These are phyloP conservation scores for Xylaria palmicola DNA, from an alignment of 495 filamentous ascomycete species.

Conservation along the genomic window DNA sequence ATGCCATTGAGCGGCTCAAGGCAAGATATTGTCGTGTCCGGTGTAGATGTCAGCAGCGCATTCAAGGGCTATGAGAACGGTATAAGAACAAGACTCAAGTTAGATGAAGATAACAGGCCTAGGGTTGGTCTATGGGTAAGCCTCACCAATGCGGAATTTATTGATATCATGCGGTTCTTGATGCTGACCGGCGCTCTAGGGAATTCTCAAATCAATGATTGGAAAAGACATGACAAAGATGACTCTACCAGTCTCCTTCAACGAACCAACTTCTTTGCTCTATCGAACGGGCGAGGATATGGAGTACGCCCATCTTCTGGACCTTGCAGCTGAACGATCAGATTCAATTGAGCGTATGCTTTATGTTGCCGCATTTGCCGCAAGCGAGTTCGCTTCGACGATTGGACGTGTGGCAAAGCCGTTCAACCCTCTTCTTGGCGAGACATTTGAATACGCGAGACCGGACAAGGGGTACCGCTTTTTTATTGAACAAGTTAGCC, in stretches of 20 bases:
- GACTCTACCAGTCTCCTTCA: slow-evolving; percentile 97
- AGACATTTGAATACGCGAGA: slow-evolving; percentile 94
- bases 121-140: slow-evolving; percentile 95
- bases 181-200: slow-evolving; percentile 45
- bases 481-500: slow-evolving; percentile 97
- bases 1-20: slow-evolving; percentile 40
- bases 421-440: slow-evolving; percentile 93
- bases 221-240: slow-evolving; percentile 99
- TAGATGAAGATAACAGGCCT: slow-evolving; percentile 89
- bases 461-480: slow-evolving; percentile 97
- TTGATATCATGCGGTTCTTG: background rate
- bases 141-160: slow-evolving; percentile 13
- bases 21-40: slow-evolving; percentile 44
- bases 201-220: slow-evolving; percentile 98
- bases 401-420: slow-evolving; percentile 96
- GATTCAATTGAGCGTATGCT: slow-evolving; percentile 91
- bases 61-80: slow-evolving; percentile 92
- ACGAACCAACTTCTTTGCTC: slow-evolving; percentile 95
- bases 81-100: slow-evolving; percentile 70
- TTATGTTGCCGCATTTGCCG: slow-evolving; percentile 95
- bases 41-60: slow-evolving; percentile 65
- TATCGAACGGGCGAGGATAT: slow-evolving; percentile 96
- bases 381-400: slow-evolving; percentile 94
- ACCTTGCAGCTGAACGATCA: slow-evolving; percentile 79
- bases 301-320: slow-evolving; percentile 93